These are phyloP conservation scores for Phytophthora multivora DNA, from an alignment of 352 stramenopile species.

Conservation along the genomic window DNA sequence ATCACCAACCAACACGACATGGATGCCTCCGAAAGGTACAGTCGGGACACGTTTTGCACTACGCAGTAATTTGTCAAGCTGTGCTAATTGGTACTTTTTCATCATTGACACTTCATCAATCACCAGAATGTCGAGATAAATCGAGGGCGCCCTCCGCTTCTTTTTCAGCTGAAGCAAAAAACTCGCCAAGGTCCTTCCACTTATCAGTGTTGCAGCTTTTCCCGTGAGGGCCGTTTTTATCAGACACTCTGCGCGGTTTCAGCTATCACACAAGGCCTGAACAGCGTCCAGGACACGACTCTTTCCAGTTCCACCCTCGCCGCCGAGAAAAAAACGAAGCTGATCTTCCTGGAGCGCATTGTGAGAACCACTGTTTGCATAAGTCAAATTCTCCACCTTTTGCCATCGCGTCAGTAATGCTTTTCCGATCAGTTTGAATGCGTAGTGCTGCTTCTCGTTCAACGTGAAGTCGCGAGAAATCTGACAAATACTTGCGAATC, in stretches of 20 bases:
- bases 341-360: background rate
- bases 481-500: background rate
- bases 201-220: background rate
- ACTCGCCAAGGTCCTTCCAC: background rate
- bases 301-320: background rate
- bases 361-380: background rate
- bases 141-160: background rate
- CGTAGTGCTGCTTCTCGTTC: background rate
- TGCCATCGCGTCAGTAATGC: background rate
- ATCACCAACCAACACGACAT: background rate
- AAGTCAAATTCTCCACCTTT: background rate
- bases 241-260: background rate
- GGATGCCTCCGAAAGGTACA: background rate
- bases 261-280: background rate
- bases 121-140: background rate
- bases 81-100: background rate
- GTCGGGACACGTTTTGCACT: background rate
- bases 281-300: background rate
- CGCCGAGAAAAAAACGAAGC: background rate
- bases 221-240: background rate
- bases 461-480: background rate
- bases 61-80: background rate
- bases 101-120: background rate
- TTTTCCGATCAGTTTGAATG: background rate
- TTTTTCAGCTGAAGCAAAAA: background rate